These are phyloP conservation scores for Malania oleifera DNA, from an alignment of 164 flowering plant species.

Conservation along the genomic window DNA sequence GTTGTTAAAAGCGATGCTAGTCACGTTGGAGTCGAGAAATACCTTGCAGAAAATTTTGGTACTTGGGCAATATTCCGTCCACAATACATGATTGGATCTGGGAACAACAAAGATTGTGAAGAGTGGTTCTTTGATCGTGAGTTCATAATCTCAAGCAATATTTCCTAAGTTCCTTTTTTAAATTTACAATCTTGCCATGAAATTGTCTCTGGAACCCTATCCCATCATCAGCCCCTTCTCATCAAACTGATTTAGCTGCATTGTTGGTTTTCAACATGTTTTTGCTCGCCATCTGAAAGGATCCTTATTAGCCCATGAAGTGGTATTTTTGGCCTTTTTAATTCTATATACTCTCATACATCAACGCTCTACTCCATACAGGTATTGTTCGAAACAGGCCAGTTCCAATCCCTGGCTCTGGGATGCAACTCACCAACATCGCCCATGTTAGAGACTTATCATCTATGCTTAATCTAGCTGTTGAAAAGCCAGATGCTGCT, in stretches of 20 bases:
- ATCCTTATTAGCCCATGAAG: no score
- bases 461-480: conserved; percentile 81
- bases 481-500: conserved; percentile 70
- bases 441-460: conserved; percentile 86
- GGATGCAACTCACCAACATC: conserved; percentile 95
- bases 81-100: conserved; percentile 99
- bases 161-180: not conserved
- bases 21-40: conserved; percentile 85
- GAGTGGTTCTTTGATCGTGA: conserved; percentile 99
- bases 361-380: conserved; percentile 16
- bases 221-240: no score
- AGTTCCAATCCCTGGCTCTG: conserved; percentile 92
- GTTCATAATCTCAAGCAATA: conserved; percentile 14
- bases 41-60: conserved; percentile 56
- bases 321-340: not conserved
- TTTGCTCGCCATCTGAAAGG: no score
- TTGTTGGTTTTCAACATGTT: no score
- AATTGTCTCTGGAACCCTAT: not conserved
- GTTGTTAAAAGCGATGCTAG: conserved; percentile 79
- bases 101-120: conserved; percentile 98
- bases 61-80: conserved; percentile 90
- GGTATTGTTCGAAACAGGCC: conserved; percentile 93
- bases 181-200: not conserved
- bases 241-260: no score
- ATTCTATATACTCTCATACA: not conserved